Evolutionary conservation across 495 filamentous ascomycete genomes (phyloP).

Genomic region (Lichenothelia convexa): DNA sequence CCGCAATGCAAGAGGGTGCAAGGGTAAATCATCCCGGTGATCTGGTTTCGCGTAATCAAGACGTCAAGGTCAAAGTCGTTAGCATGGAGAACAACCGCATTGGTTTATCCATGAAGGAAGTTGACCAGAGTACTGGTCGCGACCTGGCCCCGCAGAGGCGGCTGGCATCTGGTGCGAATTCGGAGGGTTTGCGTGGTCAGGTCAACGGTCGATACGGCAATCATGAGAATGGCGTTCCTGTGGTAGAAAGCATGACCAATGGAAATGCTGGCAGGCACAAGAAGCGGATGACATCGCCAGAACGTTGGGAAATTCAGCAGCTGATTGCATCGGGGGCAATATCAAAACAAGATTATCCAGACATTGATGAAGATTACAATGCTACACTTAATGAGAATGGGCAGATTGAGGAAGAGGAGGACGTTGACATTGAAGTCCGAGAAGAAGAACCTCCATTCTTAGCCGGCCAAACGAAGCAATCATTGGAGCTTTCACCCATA

Average conservation of each 20-base stretch:
- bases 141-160: conserved; percentile 68
- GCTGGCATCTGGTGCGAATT: conserved; percentile 82
- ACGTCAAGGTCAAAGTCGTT: conserved; percentile 82
- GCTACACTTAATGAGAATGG: conserved; percentile 68
- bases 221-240: conserved; percentile 37
- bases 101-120: conserved; percentile 91
- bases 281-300: conserved; percentile 89
- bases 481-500: conserved; percentile 83
- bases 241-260: conserved; percentile 43
- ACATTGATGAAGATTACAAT: conserved; percentile 87
- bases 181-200: conserved; percentile 51
- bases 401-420: conserved; percentile 91
- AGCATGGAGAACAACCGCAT: conserved; percentile 68
- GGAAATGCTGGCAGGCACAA: conserved; percentile 39
- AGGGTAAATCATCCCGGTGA: conserved; percentile 87
- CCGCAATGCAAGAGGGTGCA: conserved; percentile 71
- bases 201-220: conserved; percentile 37
- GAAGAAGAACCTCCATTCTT: conserved; percentile 96
- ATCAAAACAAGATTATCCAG: conserved; percentile 80
- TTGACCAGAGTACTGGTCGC: conserved; percentile 75
- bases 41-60: conserved; percentile 59
- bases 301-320: conserved; percentile 94
- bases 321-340: conserved; percentile 87
- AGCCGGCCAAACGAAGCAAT: conserved; percentile 89
- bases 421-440: conserved; percentile 88